Percentiles rank a stretch among this genome's conserved stretches.
phyloP scores from a whole-genome alignment of 164 flowering plant species.

The Vitis cinerea region DNA sequence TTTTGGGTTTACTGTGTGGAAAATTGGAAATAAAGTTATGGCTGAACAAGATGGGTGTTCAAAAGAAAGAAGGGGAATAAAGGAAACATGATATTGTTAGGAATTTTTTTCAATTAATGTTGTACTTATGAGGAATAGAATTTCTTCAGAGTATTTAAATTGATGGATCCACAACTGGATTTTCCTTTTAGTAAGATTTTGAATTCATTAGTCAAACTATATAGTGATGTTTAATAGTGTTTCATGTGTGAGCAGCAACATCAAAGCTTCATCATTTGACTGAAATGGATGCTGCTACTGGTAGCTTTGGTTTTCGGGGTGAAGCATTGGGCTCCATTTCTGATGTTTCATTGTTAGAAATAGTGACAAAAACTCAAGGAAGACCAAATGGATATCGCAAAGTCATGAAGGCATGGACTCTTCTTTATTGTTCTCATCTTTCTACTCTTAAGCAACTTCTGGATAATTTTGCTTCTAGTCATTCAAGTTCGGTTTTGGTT shows the following conservation, averaged over 20 bases:
- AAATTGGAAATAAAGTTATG: too few species aligned
- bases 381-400: slow-evolving; percentile 92
- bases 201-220: neutral
- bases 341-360: slow-evolving; percentile 76
- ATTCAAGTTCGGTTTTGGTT: neutral
- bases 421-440: neutral
- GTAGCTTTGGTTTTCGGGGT: slow-evolving; percentile 78
- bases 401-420: slow-evolving; percentile 66
- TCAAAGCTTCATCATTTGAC: slow-evolving; percentile 55
- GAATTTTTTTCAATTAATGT: too few species aligned
- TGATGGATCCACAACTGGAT: too few species aligned
- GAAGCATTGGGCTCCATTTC: slow-evolving; percentile 89
- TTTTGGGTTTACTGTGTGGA: too few species aligned
- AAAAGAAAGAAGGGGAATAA: too few species aligned
- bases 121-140: too few species aligned
- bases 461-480: neutral
- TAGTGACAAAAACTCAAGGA: slow-evolving; percentile 75
- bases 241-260: slow-evolving; percentile 56
- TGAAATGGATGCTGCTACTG: slow-evolving; percentile 36
- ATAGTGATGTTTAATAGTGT: neutral
- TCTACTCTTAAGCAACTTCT: neutral
- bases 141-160: too few species aligned
- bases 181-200: neutral
- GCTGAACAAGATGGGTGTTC: too few species aligned
- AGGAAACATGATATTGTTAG: too few species aligned